Evolutionary conservation across 2,329 filamentous ascomycete genomes (phyloP).

Genomic region (Colletotrichum tropicale): DNA sequence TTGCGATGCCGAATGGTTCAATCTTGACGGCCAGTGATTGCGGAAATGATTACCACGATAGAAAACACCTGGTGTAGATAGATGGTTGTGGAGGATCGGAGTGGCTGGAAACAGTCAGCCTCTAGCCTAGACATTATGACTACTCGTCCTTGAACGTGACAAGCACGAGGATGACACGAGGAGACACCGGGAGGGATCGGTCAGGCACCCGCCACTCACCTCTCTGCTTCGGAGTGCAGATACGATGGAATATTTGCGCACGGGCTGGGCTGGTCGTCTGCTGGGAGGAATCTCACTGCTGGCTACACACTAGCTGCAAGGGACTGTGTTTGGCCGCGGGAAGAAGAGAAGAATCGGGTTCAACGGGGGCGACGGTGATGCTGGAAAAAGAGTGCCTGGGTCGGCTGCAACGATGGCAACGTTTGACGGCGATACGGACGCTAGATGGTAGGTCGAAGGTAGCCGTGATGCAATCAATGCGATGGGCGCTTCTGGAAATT

Average conservation of each 20-base stretch:
- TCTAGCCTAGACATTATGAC: neutral
- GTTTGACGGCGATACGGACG: neutral
- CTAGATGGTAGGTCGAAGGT: neutral
- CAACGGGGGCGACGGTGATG: neutral
- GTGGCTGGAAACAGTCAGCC: slow-evolving; percentile 4
- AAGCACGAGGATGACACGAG: neutral
- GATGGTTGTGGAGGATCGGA: neutral
- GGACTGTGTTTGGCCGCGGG: neutral
- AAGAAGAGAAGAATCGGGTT: neutral
- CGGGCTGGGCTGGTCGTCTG: neutral
- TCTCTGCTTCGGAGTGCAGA: neutral
- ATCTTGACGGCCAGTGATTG: neutral
- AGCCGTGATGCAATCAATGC: slow-evolving; percentile 15
- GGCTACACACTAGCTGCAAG: neutral
- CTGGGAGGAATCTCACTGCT: neutral
- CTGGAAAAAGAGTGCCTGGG: neutral
- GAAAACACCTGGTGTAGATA: neutral
- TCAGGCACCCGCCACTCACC: slow-evolving; percentile 8
- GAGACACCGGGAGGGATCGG: neutral
- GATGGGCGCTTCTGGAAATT: slow-evolving; percentile 4
- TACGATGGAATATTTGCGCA: neutral
- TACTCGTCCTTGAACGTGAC: neutral
- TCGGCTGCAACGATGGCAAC: neutral
- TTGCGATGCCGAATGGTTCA: neutral
- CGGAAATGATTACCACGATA: neutral